phyloP scores from a whole-genome alignment of 2,329 filamentous ascomycete species.

The Curvularia eragrostidis region DNA sequence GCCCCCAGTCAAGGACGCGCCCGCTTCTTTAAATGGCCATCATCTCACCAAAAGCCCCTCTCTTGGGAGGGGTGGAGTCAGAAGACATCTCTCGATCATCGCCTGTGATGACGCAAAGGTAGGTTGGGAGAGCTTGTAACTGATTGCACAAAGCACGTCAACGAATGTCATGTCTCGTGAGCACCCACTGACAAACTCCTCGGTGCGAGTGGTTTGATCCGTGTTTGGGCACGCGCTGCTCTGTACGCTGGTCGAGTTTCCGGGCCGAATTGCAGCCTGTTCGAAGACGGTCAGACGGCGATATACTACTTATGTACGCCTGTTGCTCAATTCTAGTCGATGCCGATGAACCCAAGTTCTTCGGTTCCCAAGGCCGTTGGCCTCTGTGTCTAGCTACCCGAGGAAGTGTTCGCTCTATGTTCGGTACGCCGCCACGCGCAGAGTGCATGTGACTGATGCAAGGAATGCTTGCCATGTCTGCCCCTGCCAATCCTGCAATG shows the following conservation, averaged over 20 bases:
- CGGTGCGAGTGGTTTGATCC: not conserved
- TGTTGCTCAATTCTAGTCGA: slow-evolving; percentile 23
- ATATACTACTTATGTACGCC: not conserved
- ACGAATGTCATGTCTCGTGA: not conserved
- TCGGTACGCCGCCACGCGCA: not conserved
- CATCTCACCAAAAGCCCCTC: slow-evolving; percentile 4
- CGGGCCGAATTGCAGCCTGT: slow-evolving; percentile 17
- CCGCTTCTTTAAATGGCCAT: slow-evolving; percentile 18
- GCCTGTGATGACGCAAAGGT: slow-evolving; percentile 3
- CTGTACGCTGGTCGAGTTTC: slow-evolving; percentile 14
- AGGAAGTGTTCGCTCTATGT: not conserved
- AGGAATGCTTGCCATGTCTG: not conserved
- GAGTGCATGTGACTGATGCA: slow-evolving; percentile 1
- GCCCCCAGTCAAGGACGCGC: slow-evolving; percentile 33
- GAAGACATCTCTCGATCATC: slow-evolving; percentile 7
- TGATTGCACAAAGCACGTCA: not conserved
- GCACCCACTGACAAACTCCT: not conserved
- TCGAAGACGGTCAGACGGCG: slow-evolving; percentile 19
- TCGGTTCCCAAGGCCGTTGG: not conserved
- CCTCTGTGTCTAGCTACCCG: not conserved
- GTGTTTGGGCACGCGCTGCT: not conserved
- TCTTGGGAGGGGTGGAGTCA: slow-evolving; percentile 1
- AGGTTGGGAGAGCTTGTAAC: not conserved
- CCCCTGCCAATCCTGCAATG: not conserved
- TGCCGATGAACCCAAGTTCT: slow-evolving; percentile 7